These are phyloP conservation scores for Pleurotus sapidus DNA, from an alignment of 768 basidiomycete genomes.

Conservation along the genomic window DNA sequence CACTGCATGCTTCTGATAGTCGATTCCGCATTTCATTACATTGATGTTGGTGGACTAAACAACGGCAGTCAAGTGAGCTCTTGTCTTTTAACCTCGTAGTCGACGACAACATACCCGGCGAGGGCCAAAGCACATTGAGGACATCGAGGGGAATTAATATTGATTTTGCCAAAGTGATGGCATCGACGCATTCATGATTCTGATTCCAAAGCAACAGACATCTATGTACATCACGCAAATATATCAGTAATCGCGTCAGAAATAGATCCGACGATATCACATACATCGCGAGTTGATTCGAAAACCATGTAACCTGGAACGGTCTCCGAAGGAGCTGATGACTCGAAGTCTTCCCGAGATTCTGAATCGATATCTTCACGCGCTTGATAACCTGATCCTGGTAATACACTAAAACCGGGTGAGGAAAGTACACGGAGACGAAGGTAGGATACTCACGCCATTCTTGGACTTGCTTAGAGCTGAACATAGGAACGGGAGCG, in stretches of 20 bases:
- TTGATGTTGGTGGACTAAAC: conserved; percentile 43
- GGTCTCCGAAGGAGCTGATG: conserved; percentile 65
- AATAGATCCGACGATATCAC: conserved; percentile 15
- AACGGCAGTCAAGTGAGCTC: not conserved
- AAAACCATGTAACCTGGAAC: conserved; percentile 70
- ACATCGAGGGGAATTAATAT: conserved; percentile 64
- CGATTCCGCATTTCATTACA: conserved; percentile 47
- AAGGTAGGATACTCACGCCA: conserved; percentile 57
- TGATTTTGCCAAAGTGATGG: conserved; percentile 63
- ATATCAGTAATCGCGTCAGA: too few relatives aligned
- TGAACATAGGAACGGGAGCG: conserved; percentile 52
- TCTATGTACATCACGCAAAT: conserved; percentile 26
- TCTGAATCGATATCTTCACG: conserved; percentile 51
- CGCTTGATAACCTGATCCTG: conserved; percentile 65
- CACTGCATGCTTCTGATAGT: conserved; percentile 45
- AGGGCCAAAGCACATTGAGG: conserved; percentile 70
- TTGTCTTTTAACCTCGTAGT: not conserved
- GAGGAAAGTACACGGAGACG: not conserved
- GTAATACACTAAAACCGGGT: conserved; percentile 50
- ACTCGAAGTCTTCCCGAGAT: conserved; percentile 46
- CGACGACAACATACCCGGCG: conserved; percentile 31
- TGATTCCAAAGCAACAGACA: conserved; percentile 66
- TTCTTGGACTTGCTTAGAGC: conserved; percentile 69
- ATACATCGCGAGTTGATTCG: conserved; percentile 62
- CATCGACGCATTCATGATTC: conserved; percentile 53